Base-by-base conservation (phyloP, 2,329 filamentous ascomycete species). In the Zasmidium cellare region DNA sequence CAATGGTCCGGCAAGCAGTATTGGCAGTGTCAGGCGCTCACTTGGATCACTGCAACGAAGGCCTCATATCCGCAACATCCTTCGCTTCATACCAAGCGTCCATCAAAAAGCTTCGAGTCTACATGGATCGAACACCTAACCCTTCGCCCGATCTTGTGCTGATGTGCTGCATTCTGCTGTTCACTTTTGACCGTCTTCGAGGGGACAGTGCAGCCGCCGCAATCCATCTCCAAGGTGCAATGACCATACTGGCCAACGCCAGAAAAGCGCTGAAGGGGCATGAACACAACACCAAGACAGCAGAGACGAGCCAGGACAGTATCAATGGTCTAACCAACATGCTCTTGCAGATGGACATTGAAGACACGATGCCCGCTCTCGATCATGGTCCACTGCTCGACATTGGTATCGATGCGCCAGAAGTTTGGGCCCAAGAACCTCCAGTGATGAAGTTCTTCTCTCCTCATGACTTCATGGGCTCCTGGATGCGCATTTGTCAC, bases 161-260 rank as follows among this genome's bases (percentile, higher is more conserved):
- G 2, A 18, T 53, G 18, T 53, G 51, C 24, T 53, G 51, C 14
- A 46, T 53, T 9, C 11, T 53, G 24, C 24, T 53, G 14, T 47
- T 25, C 51, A 53, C 41, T 16, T 46, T 53, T 20, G 51, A 53
- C 25, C 22, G 28, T 14, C 23, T 53, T 20, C 51, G 44, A 11
- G 16, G 44, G 9, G 23, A 47, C 19, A n/a, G 3, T 3, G 9
- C 25, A 18, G 51, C 51, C 6, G 51, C 51, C 14, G 41, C 38
- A 1, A 28, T 53, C 3, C 51, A 47, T 44, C 22, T 53, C 9
- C 11, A 22, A 20, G 25, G 23, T 22, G 41, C 41, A 2, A 19
- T 53, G 38, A 12, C 41, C 14, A 46, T 53, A 1, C 23, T 53
- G 23, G 7, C 11, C 16, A 28, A 14, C 23, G 7, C 25, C 2